Evolutionary conservation across 164 flowering plant genomes (phyloP), one percentile per base, ranked within the genome.

Genomic region (Piper longum): DNA sequence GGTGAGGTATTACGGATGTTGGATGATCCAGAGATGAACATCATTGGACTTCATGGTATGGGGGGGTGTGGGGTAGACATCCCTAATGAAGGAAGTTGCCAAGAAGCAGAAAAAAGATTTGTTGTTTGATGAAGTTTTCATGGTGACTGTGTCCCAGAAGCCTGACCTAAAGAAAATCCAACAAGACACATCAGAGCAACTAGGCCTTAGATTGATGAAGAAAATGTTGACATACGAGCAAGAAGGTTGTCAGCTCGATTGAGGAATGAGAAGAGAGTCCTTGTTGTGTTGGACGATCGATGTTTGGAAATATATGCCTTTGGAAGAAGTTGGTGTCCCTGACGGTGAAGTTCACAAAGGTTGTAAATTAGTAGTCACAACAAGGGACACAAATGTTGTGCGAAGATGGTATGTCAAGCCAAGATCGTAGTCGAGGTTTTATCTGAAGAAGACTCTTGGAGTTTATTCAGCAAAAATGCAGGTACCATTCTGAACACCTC

Each of bases 231-330:
- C 0, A 26, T 9, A 11, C 66, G 74, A 68, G 72, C 71, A 17
- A 14, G 44, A 1, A 55, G 44, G 17, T 12, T 71, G 40, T 16
- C 16, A 5, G 41, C 5, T 3, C 66, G 69, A 55, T 16, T 73
- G 7, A 54, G 19, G 59, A n/a, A 67, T 18, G 55, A 36, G 36
- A 66, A 41, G 13, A 48, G 9, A 4, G 41, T 71, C 9, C 77
- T 78, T 6, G 16, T 78, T 40, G 70, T 78, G 40, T 56, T 78
- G 39, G 81, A 78, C 63, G 76, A 75, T 69, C 63, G 76, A 75
- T 69, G 18, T 78, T 0, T 78, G 81, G 81, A 59, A 58, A 11
- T 48, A 13, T 51, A 41, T 75, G 41, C 61, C 73, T 2, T 42
- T 78, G 56, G 51, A 19, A 1, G 41, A 67, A 4, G 18, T 71